A percentile compares a stretch with the other conserved stretches of the same genome.
Evolutionary conservation across 148 eudicot genomes (phyloP).

Genomic region (Polygonum aviculare): DNA sequence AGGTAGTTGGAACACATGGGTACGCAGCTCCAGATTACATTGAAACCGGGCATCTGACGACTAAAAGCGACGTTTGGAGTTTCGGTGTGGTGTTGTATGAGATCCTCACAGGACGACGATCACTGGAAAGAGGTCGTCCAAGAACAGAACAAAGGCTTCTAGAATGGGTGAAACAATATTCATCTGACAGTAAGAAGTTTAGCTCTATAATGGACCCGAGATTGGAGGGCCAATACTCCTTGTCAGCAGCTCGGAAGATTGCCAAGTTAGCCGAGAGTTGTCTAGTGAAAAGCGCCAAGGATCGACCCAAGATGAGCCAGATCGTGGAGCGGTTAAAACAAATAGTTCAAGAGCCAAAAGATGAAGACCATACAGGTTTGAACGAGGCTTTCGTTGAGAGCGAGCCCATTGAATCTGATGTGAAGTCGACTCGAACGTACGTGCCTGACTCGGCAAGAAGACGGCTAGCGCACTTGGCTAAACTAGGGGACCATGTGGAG

Average conservation of each 20-base stretch:
- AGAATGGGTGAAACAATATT: constrained; percentile 66
- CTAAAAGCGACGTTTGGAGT: constrained; percentile 85
- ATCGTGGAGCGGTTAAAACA: constrained; percentile 56
- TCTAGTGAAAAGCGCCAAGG: constrained; percentile 45
- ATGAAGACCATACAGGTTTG: constrained; percentile 11
- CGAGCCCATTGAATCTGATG: constrained; percentile 6
- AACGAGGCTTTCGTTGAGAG: not conserved
- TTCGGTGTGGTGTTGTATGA: constrained; percentile 84
- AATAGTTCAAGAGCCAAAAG: constrained; percentile 23
- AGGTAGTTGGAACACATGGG: constrained; percentile 92
- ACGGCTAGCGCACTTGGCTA: constrained; percentile 62
- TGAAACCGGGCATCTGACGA: constrained; percentile 73
- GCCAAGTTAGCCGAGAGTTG: constrained; percentile 70
- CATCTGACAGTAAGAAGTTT: constrained; percentile 49
- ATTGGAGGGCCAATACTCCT: constrained; percentile 44
- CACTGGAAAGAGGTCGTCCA: constrained; percentile 58
- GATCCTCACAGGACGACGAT: constrained; percentile 63
- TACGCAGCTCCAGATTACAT: constrained; percentile 93
- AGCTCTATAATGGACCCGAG: constrained; percentile 53
- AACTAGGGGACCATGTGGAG: constrained; percentile 54
- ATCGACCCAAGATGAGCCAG: constrained; percentile 69
- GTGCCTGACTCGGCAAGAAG: constrained; percentile 38
- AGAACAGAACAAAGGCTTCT: constrained; percentile 54
- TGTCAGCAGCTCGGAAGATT: constrained; percentile 44
- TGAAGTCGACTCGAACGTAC: constrained; percentile 16